Conservation (phyloP, 306 rosid species). For the Pachyrhizus erosus region DNA sequence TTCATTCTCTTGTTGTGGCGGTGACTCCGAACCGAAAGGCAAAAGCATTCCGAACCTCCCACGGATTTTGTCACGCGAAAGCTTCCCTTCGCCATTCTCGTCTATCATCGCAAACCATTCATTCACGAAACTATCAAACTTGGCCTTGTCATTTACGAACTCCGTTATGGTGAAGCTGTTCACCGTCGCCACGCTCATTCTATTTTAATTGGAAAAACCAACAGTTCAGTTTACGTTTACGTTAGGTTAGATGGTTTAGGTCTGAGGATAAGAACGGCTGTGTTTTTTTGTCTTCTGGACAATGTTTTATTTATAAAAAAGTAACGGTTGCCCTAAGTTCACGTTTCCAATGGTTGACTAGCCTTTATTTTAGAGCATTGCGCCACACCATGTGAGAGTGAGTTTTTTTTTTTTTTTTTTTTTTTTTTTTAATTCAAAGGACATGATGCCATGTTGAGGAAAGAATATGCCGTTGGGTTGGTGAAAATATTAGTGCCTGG, state of each 20-base stretch:
- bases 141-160: constrained; percentile 48
- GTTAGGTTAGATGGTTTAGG: background rate
- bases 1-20: constrained; percentile 16
- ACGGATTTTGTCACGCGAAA: constrained; percentile 54
- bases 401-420: background rate
- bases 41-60: constrained; percentile 43
- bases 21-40: constrained; percentile 52
- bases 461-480: background rate
- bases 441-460: background rate
- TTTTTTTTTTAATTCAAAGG: background rate
- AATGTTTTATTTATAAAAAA: background rate
- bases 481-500: no score
- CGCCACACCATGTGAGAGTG: background rate
- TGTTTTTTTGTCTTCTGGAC: background rate
- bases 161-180: constrained; percentile 50
- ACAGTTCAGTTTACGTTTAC: background rate
- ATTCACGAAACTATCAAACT: constrained; percentile 50
- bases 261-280: background rate
- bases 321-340: constrained; percentile 46
- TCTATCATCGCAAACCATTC: constrained; percentile 55
- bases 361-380: constrained; percentile 41
- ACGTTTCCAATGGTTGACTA: constrained; percentile 44
- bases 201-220: background rate
- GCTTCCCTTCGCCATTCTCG: constrained; percentile 49
- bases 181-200: constrained; percentile 54